Evolutionary conservation across 2,329 filamentous ascomycete species (phyloP), one percentile per base, ranked within the genome.

Genomic region (Alternaria sp.): DNA sequence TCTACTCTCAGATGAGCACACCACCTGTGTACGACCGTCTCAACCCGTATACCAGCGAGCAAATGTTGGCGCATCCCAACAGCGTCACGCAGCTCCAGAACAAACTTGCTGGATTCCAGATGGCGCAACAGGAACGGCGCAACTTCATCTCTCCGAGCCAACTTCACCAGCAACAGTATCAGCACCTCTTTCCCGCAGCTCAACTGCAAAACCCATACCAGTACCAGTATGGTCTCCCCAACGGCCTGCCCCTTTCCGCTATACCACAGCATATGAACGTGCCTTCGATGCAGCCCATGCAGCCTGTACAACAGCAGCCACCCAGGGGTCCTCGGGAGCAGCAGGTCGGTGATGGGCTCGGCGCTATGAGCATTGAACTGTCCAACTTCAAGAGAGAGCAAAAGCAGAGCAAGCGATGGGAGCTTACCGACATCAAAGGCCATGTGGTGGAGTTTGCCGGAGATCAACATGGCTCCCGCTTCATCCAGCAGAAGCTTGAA

Each of bases 391-490:
- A 92, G 45, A 85, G 86, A 11, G 92, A 89, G 73, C 87, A 86
- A 69, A 96, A 94, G 78, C 88, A 87, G 0, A 93, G 86, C 78
- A 89, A 87, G 78, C 88, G 89, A 18, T 97, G 89, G 74, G 94
- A 97, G 72, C 84, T 99, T 10, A 94, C 92, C 82, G 92, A 97
- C 67, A 95, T 98, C 46, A 95, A 92, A 76, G 87, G 88, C 58
- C 89, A 97, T 74, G 88, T 98, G 41, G 94, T 97, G 1, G 95
- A 97, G 76, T 98, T 98, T 79, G 94, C 93, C 71, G 95, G 96
- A 15, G 96, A 99, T 75, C 96, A 98, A 78, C 91, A 97, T 71
- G 96, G 94, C 1, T 99, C 96, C 1, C 89, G 96, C 1, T 97
- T 97, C 79, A 97, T 99, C 63, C 96, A 99, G 77, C 88, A 91